Evolutionary conservation across 257 asterid genomes (phyloP).

Genomic region (Phtheirospermum japonicum): DNA sequence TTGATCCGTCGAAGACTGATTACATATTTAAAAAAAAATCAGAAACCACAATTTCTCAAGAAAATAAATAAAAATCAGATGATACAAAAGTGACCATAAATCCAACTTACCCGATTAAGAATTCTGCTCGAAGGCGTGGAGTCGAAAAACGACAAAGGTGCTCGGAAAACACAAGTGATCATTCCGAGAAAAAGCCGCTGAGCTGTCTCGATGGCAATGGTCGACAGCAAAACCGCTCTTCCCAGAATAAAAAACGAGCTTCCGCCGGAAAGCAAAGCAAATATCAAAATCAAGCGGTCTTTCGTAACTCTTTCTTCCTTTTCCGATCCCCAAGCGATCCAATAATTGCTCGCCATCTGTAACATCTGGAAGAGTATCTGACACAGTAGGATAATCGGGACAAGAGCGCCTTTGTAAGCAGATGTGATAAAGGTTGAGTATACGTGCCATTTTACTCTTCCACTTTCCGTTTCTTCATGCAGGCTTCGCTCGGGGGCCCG

Average conservation of each 20-base stretch:
- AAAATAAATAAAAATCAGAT: background rate
- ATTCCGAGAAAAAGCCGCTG: conserved; percentile 7
- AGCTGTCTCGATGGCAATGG: conserved; percentile 7
- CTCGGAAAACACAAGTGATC: conserved; percentile 4
- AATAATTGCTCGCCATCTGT: conserved; percentile 8
- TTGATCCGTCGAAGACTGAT: conserved; percentile 5
- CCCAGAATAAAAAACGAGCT: conserved; percentile 4
- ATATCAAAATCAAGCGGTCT: background rate
- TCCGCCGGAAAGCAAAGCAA: conserved; percentile 7
- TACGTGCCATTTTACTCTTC: conserved; percentile 4
- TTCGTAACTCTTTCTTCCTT: background rate
- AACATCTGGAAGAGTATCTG: conserved; percentile 4
- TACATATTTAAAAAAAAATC: background rate
- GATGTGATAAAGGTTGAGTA: conserved; percentile 1
- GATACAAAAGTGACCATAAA: background rate
- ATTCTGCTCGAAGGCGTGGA: conserved; percentile 10
- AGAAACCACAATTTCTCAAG: no score
- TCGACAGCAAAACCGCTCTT: conserved; percentile 5
- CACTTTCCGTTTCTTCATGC: background rate
- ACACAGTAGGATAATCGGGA: background rate
- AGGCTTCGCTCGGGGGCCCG: background rate
- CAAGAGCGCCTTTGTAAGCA: conserved; percentile 7
- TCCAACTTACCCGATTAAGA: background rate
- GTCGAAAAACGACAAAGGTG: conserved; percentile 3
- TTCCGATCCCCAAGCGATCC: conserved; percentile 8